phyloP scores from a whole-genome alignment of 352 stramenopile genomes.

The Phytophthora sp. region DNA sequence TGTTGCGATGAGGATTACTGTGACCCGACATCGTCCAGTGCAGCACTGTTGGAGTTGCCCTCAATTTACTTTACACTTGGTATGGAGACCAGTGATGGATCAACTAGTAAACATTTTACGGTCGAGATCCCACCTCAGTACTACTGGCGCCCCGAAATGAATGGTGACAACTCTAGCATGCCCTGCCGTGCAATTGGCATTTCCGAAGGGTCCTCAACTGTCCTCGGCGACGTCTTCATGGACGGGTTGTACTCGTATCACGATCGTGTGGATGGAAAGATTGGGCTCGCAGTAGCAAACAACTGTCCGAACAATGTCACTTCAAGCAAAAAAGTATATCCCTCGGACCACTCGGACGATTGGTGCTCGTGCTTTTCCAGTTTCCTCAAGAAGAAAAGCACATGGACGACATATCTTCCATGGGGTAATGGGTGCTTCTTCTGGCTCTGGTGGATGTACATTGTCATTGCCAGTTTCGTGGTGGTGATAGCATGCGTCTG shows the following conservation, averaged over 20 bases:
- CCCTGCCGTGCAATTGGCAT: constrained; percentile 82
- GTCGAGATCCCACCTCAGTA: constrained; percentile 85
- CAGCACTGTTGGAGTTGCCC: constrained; percentile 64
- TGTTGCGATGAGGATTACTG: constrained; percentile 79
- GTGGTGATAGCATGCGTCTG: constrained; percentile 63
- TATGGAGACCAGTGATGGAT: constrained; percentile 51
- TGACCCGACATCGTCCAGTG: constrained; percentile 56
- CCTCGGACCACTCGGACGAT: constrained; percentile 46
- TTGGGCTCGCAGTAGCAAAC: constrained; percentile 72
- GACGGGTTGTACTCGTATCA: constrained; percentile 83
- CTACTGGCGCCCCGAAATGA: constrained; percentile 85
- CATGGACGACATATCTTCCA: constrained; percentile 60
- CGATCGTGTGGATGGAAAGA: constrained; percentile 63
- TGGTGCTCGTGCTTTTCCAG: constrained; percentile 81
- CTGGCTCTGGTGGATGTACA: constrained; percentile 88
- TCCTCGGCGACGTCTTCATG: constrained; percentile 88
- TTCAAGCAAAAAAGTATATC: constrained; percentile 78
- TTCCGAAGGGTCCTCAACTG: constrained; percentile 65
- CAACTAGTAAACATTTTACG: constrained; percentile 73
- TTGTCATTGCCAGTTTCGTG: constrained; percentile 64
- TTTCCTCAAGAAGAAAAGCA: constrained; percentile 62
- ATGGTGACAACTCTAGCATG: constrained; percentile 55
- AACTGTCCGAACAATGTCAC: constrained; percentile 81
- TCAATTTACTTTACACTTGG: constrained; percentile 83
- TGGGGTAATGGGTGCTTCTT: constrained; percentile 80